phyloP scores from a whole-genome alignment of 2,329 filamentous ascomycete genomes.

The Colletotrichum tofieldiae region DNA sequence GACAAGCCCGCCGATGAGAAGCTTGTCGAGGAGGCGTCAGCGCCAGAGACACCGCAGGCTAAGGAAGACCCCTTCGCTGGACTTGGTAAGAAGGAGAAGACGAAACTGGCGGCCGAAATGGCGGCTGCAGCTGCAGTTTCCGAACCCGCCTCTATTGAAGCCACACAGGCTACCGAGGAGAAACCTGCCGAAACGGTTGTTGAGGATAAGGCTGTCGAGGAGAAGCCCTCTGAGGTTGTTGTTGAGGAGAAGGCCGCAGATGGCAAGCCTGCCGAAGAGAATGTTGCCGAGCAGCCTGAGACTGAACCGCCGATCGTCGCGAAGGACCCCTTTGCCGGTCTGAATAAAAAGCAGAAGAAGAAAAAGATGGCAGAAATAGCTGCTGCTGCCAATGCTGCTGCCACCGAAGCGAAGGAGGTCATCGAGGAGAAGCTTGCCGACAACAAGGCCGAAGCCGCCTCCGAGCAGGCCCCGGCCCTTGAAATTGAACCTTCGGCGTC shows the following conservation, averaged over 20 bases:
- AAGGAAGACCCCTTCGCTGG: slow-evolving; percentile 41
- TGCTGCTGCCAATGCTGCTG: slow-evolving; percentile 7
- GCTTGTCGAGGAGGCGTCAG: slow-evolving; percentile 18
- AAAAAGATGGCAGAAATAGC: slow-evolving; percentile 33
- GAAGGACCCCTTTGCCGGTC: slow-evolving; percentile 11
- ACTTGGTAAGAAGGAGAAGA: neutral
- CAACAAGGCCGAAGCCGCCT: slow-evolving; percentile 1
- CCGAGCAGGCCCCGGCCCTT: neutral
- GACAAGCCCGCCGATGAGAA: neutral
- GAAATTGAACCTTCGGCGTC: neutral
- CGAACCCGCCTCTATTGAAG: neutral
- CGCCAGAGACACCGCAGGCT: slow-evolving; percentile 36
- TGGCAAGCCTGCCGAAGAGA: slow-evolving; percentile 34
- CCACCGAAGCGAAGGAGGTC: slow-evolving; percentile 7
- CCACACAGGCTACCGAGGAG: neutral
- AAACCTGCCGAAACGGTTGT: neutral
- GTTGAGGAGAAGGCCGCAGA: neutral
- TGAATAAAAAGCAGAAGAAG: slow-evolving; percentile 39
- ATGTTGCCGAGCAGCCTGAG: neutral
- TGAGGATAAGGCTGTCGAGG: neutral
- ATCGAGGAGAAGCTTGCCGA: neutral
- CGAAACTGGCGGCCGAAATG: neutral
- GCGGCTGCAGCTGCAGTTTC: neutral
- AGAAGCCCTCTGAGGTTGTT: neutral
- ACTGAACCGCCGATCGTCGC: neutral